phyloP scores from a whole-genome alignment of 495 filamentous ascomycete species.

The Neurospora tetrasperma region DNA sequence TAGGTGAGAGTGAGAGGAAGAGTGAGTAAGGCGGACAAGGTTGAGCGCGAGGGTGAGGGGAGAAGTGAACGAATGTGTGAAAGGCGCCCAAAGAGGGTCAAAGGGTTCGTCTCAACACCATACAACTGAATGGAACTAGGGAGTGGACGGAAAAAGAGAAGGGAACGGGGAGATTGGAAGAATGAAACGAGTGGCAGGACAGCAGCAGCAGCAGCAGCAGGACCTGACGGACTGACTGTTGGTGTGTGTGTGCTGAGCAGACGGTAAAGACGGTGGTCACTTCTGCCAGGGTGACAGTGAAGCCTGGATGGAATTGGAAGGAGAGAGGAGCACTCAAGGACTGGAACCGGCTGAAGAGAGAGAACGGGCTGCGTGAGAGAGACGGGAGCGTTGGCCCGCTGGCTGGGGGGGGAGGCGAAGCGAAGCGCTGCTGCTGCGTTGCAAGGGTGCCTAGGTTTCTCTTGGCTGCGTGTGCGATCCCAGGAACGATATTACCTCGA shows the following conservation, averaged over 20 bases:
- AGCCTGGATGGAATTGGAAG: neutral
- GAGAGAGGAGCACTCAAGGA: neutral
- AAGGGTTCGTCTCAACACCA: constrained; percentile 1
- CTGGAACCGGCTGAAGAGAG: neutral
- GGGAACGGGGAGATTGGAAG: neutral
- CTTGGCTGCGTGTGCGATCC: neutral
- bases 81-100: constrained; percentile 7
- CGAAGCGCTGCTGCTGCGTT: neutral
- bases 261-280: neutral
- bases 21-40: constrained; percentile 13
- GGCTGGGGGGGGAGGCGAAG: neutral
- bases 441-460: neutral
- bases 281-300: neutral
- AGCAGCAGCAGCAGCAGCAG: neutral
- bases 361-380: neutral
- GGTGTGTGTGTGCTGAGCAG: neutral
- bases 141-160: too few relatives aligned
- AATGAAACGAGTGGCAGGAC: neutral
- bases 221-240: neutral
- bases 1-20: constrained; percentile 9
- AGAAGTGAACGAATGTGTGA: neutral
- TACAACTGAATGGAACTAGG: too few relatives aligned
- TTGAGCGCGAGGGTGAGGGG: constrained; percentile 2
- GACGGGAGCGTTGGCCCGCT: neutral
- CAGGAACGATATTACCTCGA: neutral